Evolutionary conservation across 148 eudicot species (phyloP).

Genomic region (Selenicereus undatus): DNA sequence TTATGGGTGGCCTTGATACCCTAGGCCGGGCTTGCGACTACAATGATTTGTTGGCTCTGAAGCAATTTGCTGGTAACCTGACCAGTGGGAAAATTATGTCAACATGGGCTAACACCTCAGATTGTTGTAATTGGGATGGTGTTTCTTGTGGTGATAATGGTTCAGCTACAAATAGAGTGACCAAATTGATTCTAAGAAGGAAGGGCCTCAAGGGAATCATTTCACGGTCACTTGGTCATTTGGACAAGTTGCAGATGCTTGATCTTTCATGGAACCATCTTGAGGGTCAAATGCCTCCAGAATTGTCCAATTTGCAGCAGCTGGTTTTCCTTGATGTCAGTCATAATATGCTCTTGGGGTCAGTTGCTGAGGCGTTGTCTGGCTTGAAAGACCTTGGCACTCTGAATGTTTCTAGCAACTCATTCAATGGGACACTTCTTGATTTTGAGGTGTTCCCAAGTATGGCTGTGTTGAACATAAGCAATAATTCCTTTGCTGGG

Average conservation of each 20-base stretch:
- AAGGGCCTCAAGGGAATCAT: constrained; percentile 54
- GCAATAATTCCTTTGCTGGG: constrained; percentile 65
- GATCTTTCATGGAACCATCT: constrained; percentile 68
- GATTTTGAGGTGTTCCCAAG: constrained; percentile 50
- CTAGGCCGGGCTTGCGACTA: constrained; percentile 47
- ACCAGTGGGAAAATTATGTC: constrained; percentile 43
- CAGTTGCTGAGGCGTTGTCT: constrained; percentile 31
- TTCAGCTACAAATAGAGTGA: constrained; percentile 43
- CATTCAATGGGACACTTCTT: constrained; percentile 47
- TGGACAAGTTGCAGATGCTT: constrained; percentile 49
- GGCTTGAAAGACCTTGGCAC: constrained; percentile 40
- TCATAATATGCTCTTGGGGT: constrained; percentile 48
- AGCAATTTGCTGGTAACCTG: constrained; percentile 63
- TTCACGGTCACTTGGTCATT: constrained; percentile 46
- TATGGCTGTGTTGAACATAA: constrained; percentile 56
- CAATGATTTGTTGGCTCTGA: constrained; percentile 55
- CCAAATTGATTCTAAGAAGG: constrained; percentile 37
- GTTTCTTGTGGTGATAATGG: constrained; percentile 44
- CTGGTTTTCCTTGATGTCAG: constrained; percentile 63
- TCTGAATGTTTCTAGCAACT: constrained; percentile 63
- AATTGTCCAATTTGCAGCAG: constrained; percentile 46
- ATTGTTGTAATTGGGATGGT: constrained; percentile 84
- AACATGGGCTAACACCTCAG: constrained; percentile 41
- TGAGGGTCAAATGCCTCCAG: constrained; percentile 51
- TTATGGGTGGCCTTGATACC: constrained; percentile 37